These are phyloP conservation scores for Trapa incisa DNA, from an alignment of 345 rosid genomes.

Conservation along the genomic window DNA sequence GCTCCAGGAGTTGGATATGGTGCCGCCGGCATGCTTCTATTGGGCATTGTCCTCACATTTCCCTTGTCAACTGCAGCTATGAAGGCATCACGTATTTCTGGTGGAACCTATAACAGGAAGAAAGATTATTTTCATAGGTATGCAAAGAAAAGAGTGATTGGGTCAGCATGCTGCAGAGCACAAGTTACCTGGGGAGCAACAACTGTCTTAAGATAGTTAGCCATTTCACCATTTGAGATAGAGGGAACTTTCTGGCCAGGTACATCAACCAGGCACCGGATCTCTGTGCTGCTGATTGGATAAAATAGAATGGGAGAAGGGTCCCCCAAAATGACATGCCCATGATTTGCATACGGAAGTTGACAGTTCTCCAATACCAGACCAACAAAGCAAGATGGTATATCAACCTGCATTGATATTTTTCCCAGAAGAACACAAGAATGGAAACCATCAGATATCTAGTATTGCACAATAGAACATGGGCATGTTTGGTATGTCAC, in stretches of 20 bases:
- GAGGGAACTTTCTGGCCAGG: conserved; percentile 50
- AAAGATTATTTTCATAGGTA: neutral
- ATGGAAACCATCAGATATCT: no score
- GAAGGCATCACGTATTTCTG: conserved; percentile 25
- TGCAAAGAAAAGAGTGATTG: no score
- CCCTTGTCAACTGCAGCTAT: conserved; percentile 31
- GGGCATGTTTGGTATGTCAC: neutral
- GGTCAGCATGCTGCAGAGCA: neutral
- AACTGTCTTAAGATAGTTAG: conserved; percentile 32
- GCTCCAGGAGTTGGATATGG: conserved; percentile 45
- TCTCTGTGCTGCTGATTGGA: conserved; percentile 42
- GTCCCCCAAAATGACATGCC: conserved; percentile 39
- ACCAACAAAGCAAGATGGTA: conserved; percentile 51
- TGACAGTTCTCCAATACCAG: conserved; percentile 46
- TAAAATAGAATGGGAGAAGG: conserved; percentile 51
- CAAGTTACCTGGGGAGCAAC: conserved; percentile 42
- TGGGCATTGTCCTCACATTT: conserved; percentile 40
- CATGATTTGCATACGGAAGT: conserved; percentile 43
- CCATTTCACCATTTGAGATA: conserved; percentile 41
- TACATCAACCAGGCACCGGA: conserved; percentile 43
- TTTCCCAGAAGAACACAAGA: neutral
- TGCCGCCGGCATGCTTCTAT: conserved; percentile 49
- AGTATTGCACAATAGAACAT: no score
- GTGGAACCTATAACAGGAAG: conserved; percentile 25
- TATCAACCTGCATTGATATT: conserved; percentile 30